phyloP scores from a whole-genome alignment of 495 filamentous ascomycete genomes.

The Cryomyces antarcticus region DNA sequence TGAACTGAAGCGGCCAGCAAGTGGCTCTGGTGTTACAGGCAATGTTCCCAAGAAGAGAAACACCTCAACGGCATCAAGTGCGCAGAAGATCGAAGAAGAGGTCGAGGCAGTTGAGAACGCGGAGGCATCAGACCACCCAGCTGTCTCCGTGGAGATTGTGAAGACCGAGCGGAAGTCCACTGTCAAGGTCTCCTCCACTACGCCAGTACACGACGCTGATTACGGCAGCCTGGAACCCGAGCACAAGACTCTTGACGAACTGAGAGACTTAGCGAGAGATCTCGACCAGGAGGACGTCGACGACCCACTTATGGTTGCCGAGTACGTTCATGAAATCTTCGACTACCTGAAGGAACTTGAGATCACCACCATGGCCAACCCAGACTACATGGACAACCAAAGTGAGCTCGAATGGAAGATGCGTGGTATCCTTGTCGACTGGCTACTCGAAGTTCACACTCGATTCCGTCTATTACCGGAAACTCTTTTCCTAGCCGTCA shows the following conservation, averaged over 20 bases:
- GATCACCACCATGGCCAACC: slow-evolving; percentile 63
- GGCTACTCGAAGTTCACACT: slow-evolving; percentile 95
- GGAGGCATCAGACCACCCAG: slow-evolving; percentile 21
- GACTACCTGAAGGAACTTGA: slow-evolving; percentile 86
- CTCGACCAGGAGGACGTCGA: slow-evolving; percentile 75
- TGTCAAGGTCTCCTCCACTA: slow-evolving; percentile 7
- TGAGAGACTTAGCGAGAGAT: slow-evolving; percentile 28
- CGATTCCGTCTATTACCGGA: slow-evolving; percentile 95
- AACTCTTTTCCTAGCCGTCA: slow-evolving; percentile 89
- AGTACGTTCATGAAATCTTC: slow-evolving; percentile 95
- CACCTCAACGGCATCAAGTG: slow-evolving; percentile 27
- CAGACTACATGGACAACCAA: slow-evolving; percentile 84
- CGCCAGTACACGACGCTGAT: not conserved
- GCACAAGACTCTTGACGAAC: slow-evolving; percentile 17
- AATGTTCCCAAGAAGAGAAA: slow-evolving; percentile 39
- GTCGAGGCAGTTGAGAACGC: slow-evolving; percentile 34
- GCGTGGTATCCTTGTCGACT: slow-evolving; percentile 91
- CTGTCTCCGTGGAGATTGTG: slow-evolving; percentile 6
- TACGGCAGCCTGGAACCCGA: slow-evolving; percentile 26
- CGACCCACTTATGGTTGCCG: slow-evolving; percentile 91
- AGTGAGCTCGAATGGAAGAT: slow-evolving; percentile 95
- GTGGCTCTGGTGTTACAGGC: slow-evolving; percentile 45
- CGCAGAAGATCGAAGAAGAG: slow-evolving; percentile 38
- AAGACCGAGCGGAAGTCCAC: slow-evolving; percentile 2
- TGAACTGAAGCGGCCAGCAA: slow-evolving; percentile 49